Percentiles rank a stretch among this genome's conserved stretches.
Conservation (phyloP, 768 basidiomycete species). For the Naganishia friedmannii region DNA sequence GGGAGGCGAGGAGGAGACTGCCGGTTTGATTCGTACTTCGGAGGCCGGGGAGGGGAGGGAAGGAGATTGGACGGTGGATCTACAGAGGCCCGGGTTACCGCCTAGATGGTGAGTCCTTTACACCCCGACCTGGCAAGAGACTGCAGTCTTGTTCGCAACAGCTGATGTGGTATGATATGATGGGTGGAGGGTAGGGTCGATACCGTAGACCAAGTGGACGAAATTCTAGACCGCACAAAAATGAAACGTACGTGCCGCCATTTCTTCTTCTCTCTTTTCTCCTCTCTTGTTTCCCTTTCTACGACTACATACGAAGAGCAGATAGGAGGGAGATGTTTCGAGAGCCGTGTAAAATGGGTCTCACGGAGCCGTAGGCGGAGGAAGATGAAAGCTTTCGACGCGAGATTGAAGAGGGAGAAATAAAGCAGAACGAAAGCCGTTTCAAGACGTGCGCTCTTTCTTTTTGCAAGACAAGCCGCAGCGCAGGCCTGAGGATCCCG, state of each 20-base stretch:
- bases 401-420: too few relatives aligned
- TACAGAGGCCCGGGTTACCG: conserved; percentile 63
- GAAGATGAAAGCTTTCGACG: too few relatives aligned
- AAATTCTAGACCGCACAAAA: conserved; percentile 65
- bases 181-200: conserved; percentile 69
- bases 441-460: too few relatives aligned
- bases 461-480: too few relatives aligned
- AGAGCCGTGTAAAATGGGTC: too few relatives aligned
- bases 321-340: too few relatives aligned
- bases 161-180: conserved; percentile 29
- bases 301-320: not conserved
- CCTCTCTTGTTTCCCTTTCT: not conserved
- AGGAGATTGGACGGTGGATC: conserved; percentile 54
- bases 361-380: too few relatives aligned
- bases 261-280: conserved; percentile 22
- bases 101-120: conserved; percentile 70
- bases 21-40: conserved; percentile 59
- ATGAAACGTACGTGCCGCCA: conserved; percentile 67
- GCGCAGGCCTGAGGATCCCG: too few relatives aligned
- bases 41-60: conserved; percentile 26
- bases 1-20: conserved; percentile 59
- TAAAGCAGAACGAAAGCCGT: too few relatives aligned
- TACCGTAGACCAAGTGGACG: conserved; percentile 81
- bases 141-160: conserved; percentile 22
- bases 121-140: not conserved